A percentile compares a stretch with the other conserved stretches of the same genome.
Evolutionary conservation across 2,329 filamentous ascomycete genomes (phyloP).

Genomic region (Metarhizium album): DNA sequence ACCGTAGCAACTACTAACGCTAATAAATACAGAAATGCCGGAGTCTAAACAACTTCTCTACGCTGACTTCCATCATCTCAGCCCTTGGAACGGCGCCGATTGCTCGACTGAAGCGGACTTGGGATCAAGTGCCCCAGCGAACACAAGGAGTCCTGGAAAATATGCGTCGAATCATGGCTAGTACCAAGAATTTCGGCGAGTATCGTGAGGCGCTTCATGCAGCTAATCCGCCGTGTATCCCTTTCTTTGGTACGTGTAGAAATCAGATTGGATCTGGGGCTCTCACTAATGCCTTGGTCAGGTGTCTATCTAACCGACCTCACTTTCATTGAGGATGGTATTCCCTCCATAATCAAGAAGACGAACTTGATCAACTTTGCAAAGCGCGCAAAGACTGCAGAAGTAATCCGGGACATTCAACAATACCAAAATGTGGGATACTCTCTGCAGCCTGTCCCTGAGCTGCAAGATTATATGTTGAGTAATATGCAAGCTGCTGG

Average conservation of each 20-base stretch:
- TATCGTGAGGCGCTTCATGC: constrained; percentile 89
- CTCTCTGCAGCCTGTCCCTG: constrained; percentile 74
- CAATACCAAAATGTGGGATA: constrained; percentile 99
- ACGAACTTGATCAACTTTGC: constrained; percentile 97
- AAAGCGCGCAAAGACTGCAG: constrained; percentile 94
- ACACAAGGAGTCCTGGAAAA: constrained; percentile 71
- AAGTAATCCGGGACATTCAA: constrained; percentile 96
- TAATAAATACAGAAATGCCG: constrained; percentile 67
- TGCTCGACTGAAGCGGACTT: constrained; percentile 84
- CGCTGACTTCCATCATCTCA: constrained; percentile 93
- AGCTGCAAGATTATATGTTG: constrained; percentile 93
- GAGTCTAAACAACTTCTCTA: constrained; percentile 89
- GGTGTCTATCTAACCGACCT: constrained; percentile 95
- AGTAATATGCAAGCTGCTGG: constrained; percentile 92
- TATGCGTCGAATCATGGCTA: constrained; percentile 92
- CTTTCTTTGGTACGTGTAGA: constrained; percentile 69
- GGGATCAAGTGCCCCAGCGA: constrained; percentile 83
- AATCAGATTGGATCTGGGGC: background rate
- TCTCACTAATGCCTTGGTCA: constrained; percentile 21
- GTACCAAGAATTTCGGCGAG: constrained; percentile 95
- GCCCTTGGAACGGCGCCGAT: constrained; percentile 91
- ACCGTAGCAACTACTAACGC: constrained; percentile 5
- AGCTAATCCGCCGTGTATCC: constrained; percentile 92
- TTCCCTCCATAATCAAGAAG: constrained; percentile 91
- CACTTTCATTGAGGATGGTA: constrained; percentile 97